phyloP scores from a whole-genome alignment of 441 rosid species.

The Pelargonium myrrhifolium region DNA sequence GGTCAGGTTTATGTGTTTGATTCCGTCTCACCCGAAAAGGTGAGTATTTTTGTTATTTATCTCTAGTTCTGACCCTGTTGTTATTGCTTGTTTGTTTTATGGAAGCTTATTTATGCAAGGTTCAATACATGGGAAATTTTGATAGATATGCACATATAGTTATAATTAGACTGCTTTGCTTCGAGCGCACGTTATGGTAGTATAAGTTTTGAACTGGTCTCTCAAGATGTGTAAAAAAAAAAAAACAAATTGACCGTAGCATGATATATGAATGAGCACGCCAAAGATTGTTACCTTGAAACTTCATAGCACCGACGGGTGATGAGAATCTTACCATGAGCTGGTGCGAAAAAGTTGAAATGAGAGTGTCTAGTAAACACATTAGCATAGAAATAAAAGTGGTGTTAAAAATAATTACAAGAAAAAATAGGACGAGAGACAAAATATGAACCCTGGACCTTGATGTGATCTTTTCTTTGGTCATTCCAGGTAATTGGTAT shows the following conservation, averaged over 20 bases:
- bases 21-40: constrained; percentile 54
- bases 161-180: background rate
- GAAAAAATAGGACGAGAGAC: background rate
- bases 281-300: too few relatives aligned
- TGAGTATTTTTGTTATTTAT: constrained; percentile 9
- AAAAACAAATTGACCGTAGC: too few relatives aligned
- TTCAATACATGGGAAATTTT: background rate
- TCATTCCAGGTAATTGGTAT: background rate
- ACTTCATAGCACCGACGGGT: too few relatives aligned
- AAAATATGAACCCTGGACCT: background rate
- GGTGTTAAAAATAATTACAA: background rate
- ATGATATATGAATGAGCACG: too few relatives aligned
- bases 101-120: background rate
- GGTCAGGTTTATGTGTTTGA: constrained; percentile 70
- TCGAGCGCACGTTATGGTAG: background rate
- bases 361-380: background rate
- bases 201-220: too few relatives aligned
- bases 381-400: background rate
- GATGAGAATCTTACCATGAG: too few relatives aligned
- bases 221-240: too few relatives aligned
- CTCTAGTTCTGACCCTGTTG: background rate
- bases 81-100: constrained; percentile 4
- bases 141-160: background rate
- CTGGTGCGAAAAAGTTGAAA: too few relatives aligned
- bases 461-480: background rate